A percentile compares a stretch with the other conserved stretches of the same genome.
These are phyloP conservation scores for Tolypocladium inflatum DNA, from an alignment of 2,329 filamentous ascomycete genomes.

Conservation along the genomic window DNA sequence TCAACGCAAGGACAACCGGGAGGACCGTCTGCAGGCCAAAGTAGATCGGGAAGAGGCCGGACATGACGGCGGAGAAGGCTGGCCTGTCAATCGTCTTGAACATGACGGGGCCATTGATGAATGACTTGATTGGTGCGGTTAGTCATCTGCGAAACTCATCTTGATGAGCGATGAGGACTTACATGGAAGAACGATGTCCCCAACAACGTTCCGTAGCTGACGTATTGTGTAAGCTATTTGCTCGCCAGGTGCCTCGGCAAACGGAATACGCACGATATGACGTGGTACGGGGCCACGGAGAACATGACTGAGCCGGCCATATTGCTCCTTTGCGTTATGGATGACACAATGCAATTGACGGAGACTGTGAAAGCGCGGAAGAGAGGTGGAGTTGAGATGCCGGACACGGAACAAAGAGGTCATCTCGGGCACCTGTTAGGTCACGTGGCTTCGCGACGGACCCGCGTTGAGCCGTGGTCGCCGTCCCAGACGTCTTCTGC, in stretches of 20 bases:
- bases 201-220: constrained; percentile 77
- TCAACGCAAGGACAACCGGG: constrained; percentile 65
- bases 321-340: not conserved
- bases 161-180: constrained; percentile 4
- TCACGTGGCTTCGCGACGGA: constrained; percentile 22
- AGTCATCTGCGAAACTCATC: not conserved
- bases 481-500: constrained; percentile 8
- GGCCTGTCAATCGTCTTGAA: constrained; percentile 69
- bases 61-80: constrained; percentile 74
- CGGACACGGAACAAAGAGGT: constrained; percentile 1
- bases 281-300: constrained; percentile 64
- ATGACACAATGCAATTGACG: not conserved
- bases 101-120: constrained; percentile 63
- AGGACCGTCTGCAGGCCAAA: constrained; percentile 74
- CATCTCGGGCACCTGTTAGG: not conserved
- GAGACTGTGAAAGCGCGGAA: not conserved
- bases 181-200: constrained; percentile 84
- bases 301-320: constrained; percentile 46
- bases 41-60: constrained; percentile 77
- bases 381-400: not conserved
- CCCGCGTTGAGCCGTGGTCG: constrained; percentile 13
- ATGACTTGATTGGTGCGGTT: constrained; percentile 53
- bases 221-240: constrained; percentile 11
- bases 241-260: not conserved
- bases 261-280: constrained; percentile 51